Percentiles rank a stretch among this genome's conserved stretches.
Evolutionary conservation across 805 yeast species (phyloP).

Genomic region (Starmerella powellii): DNA sequence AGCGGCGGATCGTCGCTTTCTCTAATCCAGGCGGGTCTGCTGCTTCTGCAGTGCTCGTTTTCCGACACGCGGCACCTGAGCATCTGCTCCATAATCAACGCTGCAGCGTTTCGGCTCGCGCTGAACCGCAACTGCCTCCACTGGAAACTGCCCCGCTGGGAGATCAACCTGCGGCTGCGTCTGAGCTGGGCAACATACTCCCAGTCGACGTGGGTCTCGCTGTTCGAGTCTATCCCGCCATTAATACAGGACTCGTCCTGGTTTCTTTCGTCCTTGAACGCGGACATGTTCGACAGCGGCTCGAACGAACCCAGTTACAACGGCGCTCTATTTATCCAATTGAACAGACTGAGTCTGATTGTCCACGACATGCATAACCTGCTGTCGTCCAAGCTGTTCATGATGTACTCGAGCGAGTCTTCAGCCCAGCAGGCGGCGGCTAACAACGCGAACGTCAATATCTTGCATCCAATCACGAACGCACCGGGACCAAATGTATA

Average conservation of each 20-base stretch:
- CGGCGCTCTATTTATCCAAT: constrained; percentile 27
- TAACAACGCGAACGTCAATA: constrained; percentile 17
- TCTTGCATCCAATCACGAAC: background rate
- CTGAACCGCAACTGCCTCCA: constrained; percentile 77
- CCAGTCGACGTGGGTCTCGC: constrained; percentile 83
- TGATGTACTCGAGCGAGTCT: constrained; percentile 17
- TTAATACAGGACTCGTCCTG: constrained; percentile 63
- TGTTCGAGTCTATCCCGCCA: constrained; percentile 74
- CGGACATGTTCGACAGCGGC: constrained; percentile 27
- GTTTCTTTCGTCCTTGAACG: constrained; percentile 40
- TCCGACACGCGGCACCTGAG: constrained; percentile 64
- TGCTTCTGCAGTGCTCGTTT: constrained; percentile 39
- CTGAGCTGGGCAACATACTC: constrained; percentile 92
- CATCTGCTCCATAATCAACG: constrained; percentile 72
- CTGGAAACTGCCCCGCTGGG: constrained; percentile 95
- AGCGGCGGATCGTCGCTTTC: constrained; percentile 79
- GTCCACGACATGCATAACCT: constrained; percentile 32
- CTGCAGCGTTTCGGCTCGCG: constrained; percentile 82
- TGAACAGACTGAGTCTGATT: constrained; percentile 27
- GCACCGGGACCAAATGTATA: no score
- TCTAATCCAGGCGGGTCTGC: constrained; percentile 39
- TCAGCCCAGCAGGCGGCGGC: constrained; percentile 15
- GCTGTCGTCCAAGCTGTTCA: constrained; percentile 13
- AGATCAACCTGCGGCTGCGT: constrained; percentile 72
- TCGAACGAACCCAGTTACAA: constrained; percentile 11